A percentile compares a stretch with the other conserved stretches of the same genome.
Evolutionary conservation across 345 rosid species (phyloP).

Genomic region (Camelina sativa): DNA sequence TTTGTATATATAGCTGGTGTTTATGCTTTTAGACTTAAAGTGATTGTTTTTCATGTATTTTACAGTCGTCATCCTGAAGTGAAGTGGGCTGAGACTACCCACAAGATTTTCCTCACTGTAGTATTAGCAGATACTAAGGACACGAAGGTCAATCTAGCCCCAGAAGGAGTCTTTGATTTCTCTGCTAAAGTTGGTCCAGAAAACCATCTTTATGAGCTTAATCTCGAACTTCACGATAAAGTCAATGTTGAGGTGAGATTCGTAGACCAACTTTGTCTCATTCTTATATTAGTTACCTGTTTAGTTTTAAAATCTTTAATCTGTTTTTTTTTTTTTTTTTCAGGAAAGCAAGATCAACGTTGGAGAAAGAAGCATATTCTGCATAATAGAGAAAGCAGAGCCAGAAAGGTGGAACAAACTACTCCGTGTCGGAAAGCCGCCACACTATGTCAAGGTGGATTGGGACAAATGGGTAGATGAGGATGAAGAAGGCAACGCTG

Average conservation of each 20-base stretch:
- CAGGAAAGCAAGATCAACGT: slow-evolving; percentile 78
- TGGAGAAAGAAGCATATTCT: slow-evolving; percentile 74
- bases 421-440: slow-evolving; percentile 64
- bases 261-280: slow-evolving; percentile 1
- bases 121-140: slow-evolving; percentile 71
- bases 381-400: slow-evolving; percentile 79
- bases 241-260: slow-evolving; percentile 75
- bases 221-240: slow-evolving; percentile 82
- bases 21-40: not conserved
- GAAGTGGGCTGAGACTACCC: slow-evolving; percentile 87
- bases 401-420: slow-evolving; percentile 78
- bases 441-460: slow-evolving; percentile 83
- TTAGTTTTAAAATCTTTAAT: not conserved
- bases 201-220: slow-evolving; percentile 61
- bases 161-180: slow-evolving; percentile 77
- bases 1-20: not conserved
- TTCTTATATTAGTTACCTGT: not conserved
- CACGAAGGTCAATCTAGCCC: slow-evolving; percentile 74
- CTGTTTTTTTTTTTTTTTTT: not conserved
- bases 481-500: slow-evolving; percentile 65
- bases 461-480: slow-evolving; percentile 98
- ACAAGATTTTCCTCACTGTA: slow-evolving; percentile 74
- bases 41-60: slow-evolving; percentile 27
- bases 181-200: slow-evolving; percentile 75
- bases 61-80: slow-evolving; percentile 83